Percentiles rank a stretch among this genome's conserved stretches.
These are phyloP conservation scores for Penicillium dipodomyicola DNA, from an alignment of 495 filamentous ascomycete species.

Conservation along the genomic window DNA sequence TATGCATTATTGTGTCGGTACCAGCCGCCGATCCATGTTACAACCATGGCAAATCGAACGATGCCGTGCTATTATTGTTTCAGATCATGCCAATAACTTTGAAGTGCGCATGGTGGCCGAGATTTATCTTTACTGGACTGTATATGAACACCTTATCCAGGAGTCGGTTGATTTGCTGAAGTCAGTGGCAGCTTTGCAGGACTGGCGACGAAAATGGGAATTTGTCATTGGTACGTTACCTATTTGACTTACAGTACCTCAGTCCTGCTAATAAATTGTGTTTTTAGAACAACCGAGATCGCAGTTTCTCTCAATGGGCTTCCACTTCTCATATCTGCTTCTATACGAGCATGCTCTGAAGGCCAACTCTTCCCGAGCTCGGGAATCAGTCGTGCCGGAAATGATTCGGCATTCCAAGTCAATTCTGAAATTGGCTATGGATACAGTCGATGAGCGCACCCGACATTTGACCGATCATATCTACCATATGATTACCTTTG, in stretches of 20 bases:
- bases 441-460: conserved; percentile 46
- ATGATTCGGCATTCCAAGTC: conserved; percentile 43
- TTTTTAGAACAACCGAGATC: conserved; percentile 42
- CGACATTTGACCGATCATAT: conserved; percentile 47
- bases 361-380: conserved; percentile 30
- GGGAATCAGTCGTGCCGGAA: conserved; percentile 41
- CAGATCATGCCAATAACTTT: conserved; percentile 43
- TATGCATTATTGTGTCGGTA: conserved; percentile 49
- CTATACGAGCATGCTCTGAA: conserved; percentile 43
- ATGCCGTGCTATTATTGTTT: conserved; percentile 35
- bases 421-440: conserved; percentile 46
- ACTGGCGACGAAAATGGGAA: conserved; percentile 43
- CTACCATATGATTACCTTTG: conserved; percentile 51
- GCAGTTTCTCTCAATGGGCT: conserved; percentile 51
- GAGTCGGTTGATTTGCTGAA: conserved; percentile 32
- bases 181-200: conserved; percentile 33
- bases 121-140: conserved; percentile 44
- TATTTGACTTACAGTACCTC: neutral
- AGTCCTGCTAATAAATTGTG: neutral
- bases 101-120: conserved; percentile 49
- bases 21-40: conserved; percentile 39
- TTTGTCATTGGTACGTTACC: conserved; percentile 38
- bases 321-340: conserved; percentile 45
- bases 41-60: conserved; percentile 39
- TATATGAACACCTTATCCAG: conserved; percentile 34